Evolutionary conservation across 441 rosid species (phyloP).

Genomic region (Raphanus hybrid): DNA sequence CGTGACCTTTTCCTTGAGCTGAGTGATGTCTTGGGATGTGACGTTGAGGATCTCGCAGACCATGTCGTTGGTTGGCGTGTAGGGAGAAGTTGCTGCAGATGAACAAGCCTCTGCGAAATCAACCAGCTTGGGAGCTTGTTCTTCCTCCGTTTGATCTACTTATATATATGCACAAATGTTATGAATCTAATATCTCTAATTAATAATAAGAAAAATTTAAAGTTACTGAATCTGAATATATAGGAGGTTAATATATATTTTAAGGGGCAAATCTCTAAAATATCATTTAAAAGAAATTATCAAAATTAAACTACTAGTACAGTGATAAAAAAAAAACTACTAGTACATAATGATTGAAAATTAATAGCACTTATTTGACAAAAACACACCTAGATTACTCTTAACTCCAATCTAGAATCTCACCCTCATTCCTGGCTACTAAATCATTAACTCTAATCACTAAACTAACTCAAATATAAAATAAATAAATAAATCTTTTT

Average conservation of each 20-base stretch:
- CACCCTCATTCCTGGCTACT: neutral
- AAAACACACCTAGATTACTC: neutral
- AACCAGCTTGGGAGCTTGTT: conserved; percentile 24
- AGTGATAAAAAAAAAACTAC: too few relatives aligned
- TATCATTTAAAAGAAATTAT: neutral
- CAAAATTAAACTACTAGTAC: too few relatives aligned
- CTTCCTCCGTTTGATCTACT: conserved; percentile 32
- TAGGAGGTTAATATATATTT: neutral
- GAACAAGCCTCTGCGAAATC: conserved; percentile 36
- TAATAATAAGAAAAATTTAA: neutral
- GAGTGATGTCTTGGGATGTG: conserved; percentile 42
- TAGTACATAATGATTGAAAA: too few relatives aligned
- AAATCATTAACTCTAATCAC: neutral
- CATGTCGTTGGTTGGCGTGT: conserved; percentile 48
- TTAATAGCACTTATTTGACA: neutral
- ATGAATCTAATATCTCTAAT: neutral
- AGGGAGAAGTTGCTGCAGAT: conserved; percentile 55
- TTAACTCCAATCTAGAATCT: neutral
- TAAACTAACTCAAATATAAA: neutral
- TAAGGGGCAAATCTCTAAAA: neutral
- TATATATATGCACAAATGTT: neutral
- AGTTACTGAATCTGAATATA: neutral
- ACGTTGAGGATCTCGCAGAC: conserved; percentile 47
- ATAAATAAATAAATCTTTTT: neutral
- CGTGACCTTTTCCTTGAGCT: conserved; percentile 41